Conservation (phyloP, 371 early-diverging fungal species). For the Circinella umbellata region DNA sequence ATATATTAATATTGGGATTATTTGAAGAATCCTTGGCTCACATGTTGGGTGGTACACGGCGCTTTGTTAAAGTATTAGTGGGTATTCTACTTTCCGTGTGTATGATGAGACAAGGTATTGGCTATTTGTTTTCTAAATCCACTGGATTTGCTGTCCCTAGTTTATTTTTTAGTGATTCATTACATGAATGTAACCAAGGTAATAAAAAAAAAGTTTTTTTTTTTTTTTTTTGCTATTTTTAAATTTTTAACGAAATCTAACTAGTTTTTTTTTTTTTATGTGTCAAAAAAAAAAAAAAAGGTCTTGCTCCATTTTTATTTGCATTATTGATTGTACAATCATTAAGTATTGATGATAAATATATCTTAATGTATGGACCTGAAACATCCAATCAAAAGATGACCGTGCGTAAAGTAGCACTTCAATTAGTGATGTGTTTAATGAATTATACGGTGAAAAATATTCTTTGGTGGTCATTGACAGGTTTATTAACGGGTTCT, state of each 20-base stretch:
- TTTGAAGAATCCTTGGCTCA: slow-evolving; percentile 57
- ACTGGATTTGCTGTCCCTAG: slow-evolving; percentile 63
- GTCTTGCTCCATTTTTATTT: slow-evolving; percentile 63
- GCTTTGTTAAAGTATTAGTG: slow-evolving; percentile 40
- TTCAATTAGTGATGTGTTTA: slow-evolving; percentile 58
- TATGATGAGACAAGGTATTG: slow-evolving; percentile 47
- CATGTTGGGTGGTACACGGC: slow-evolving; percentile 52
- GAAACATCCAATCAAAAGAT: slow-evolving; percentile 32
- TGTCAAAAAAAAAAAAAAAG: slow-evolving; percentile 15
- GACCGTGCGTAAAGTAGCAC: slow-evolving; percentile 47
- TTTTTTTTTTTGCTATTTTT: not conserved
- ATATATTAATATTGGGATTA: slow-evolving; percentile 53
- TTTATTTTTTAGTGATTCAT: slow-evolving; percentile 63
- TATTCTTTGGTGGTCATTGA: slow-evolving; percentile 67
- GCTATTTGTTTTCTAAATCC: slow-evolving; percentile 60
- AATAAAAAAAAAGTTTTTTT: slow-evolving; percentile 20
- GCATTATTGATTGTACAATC: slow-evolving; percentile 62
- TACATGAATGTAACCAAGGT: slow-evolving; percentile 71
- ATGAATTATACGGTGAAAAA: slow-evolving; percentile 58
- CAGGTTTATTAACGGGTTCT: slow-evolving; percentile 56
- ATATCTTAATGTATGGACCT: slow-evolving; percentile 49
- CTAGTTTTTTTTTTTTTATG: too few species aligned
- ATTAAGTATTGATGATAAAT: slow-evolving; percentile 56
- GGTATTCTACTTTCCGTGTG: slow-evolving; percentile 37
- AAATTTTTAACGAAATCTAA: too few species aligned